A percentile compares a stretch with the other conserved stretches of the same genome.
phyloP scores from a whole-genome alignment of 306 rosid genomes.

The Gynostemma pentaphyllum region DNA sequence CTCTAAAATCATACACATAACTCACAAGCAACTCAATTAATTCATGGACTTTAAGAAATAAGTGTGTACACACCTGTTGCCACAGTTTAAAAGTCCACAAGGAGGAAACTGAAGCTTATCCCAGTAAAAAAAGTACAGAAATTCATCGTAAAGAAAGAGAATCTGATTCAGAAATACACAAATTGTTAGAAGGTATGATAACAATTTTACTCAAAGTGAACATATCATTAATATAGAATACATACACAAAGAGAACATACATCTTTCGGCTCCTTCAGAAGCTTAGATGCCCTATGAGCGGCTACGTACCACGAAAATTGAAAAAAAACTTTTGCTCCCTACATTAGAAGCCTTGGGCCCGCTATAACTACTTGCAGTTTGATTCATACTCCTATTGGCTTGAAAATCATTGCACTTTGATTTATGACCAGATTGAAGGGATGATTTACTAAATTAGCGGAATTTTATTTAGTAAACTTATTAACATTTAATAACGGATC shows the following conservation, averaged over 20 bases:
- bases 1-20: background rate
- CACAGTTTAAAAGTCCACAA: conserved; percentile 88
- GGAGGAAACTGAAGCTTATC: conserved; percentile 59
- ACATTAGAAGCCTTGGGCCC: conserved; percentile 27
- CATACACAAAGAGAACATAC: conserved; percentile 22
- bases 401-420: conserved; percentile 34
- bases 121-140: conserved; percentile 67
- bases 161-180: conserved; percentile 37
- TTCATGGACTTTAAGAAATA: background rate
- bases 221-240: background rate
- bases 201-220: background rate
- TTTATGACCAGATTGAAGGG: conserved; percentile 61
- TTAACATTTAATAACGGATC: no score
- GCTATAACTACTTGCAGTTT: conserved; percentile 15
- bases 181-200: background rate
- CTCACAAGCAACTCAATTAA: background rate
- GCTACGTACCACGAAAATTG: conserved; percentile 63
- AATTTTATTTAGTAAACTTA: no score
- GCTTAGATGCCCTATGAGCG: conserved; percentile 31
- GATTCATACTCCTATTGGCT: background rate
- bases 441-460: no score
- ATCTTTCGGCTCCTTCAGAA: conserved; percentile 52
- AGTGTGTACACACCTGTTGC: conserved; percentile 54
- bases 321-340: conserved; percentile 28
- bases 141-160: conserved; percentile 83